Evolutionary conservation across 352 stramenopile species (phyloP), one percentile per base, ranked within the genome.

Genomic region (Phytophthora cryptogea): DNA sequence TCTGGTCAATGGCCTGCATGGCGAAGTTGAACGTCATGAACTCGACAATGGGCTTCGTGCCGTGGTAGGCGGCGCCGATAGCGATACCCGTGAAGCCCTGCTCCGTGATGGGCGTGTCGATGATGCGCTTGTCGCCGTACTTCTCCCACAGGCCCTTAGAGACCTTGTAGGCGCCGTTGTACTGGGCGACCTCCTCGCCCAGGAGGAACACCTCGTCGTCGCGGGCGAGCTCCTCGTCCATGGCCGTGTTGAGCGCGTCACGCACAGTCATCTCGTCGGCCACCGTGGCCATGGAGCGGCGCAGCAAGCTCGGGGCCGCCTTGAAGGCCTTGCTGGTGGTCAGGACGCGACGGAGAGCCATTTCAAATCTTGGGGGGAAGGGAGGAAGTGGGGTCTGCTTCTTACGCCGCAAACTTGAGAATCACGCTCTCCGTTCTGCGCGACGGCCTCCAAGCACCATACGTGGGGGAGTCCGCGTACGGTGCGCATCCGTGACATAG

Each of bases 21-120:
- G 95, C 96, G 76, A 99, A 99, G 81, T 99, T 99, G 74, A 99
- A 99, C 26, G 97, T 99, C 98, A 99, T 99, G 79, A 99, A 99
- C 86, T 99, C 98, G 20, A 99, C 89, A 44, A 99, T 92, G 35
- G 98, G 98, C 75, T 96, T 93, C 10, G 99, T 90, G 80, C 97
- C 92, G 73, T 99, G 96, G 85, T 98, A 99, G 42, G 97, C 89
- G 35, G 96, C 89, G 44, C 96, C 97, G 32, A 98, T 77, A 31
- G 92, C 96, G 30, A 99, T 77, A 48, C 94, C 94, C 17, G 94
- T 94, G 69, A 98, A 98, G 35, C 95, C 92, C 68, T 96, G 94
- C 78, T 99, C 97, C 26, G 98, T 99, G 78, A 99, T 99, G 54
- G 98, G 98, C 54, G 98, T 99, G 74, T 99, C 98, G 74, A 99